A percentile compares a stretch with the other conserved stretches of the same genome.
Conservation (phyloP, 2,329 filamentous ascomycete species). For the Chalara sp. region DNA sequence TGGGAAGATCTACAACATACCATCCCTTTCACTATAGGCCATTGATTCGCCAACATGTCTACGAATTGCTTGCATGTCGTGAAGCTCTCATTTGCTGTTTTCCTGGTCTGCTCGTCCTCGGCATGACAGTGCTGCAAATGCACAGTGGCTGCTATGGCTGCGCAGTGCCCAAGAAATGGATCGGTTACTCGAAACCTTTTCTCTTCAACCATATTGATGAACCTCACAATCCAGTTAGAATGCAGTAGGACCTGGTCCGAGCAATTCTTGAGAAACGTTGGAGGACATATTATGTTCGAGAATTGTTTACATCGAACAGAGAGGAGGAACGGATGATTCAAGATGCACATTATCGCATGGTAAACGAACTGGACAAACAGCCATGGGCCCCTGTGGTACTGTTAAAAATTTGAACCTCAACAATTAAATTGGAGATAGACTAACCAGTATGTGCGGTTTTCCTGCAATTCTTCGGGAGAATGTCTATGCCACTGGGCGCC, state of each 20-base stretch:
- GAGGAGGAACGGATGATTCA: neutral
- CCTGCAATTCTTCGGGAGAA: neutral
- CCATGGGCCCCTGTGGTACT: neutral
- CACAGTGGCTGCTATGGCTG: neutral
- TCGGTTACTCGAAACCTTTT: neutral
- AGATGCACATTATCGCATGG: neutral
- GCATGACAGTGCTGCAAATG: neutral
- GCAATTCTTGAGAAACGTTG: neutral
- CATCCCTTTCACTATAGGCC: no score
- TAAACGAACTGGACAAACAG: neutral
- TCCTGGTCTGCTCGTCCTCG: neutral
- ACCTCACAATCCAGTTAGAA: neutral
- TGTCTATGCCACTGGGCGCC: neutral
- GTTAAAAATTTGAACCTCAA: no score
- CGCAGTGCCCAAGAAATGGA: neutral
- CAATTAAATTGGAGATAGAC: no score
- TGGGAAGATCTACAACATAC: no score
- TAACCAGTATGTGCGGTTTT: neutral
- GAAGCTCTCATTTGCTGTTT: neutral
- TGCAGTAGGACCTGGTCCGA: neutral
- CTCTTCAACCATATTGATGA: neutral
- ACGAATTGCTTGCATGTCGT: no score
- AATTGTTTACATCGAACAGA: neutral
- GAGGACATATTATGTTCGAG: neutral
- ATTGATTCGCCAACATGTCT: no score